Percentiles rank a stretch among this genome's conserved stretches.
Conservation (phyloP, 148 eudicot genomes). For the Vaccinium vitisidaea region DNA sequence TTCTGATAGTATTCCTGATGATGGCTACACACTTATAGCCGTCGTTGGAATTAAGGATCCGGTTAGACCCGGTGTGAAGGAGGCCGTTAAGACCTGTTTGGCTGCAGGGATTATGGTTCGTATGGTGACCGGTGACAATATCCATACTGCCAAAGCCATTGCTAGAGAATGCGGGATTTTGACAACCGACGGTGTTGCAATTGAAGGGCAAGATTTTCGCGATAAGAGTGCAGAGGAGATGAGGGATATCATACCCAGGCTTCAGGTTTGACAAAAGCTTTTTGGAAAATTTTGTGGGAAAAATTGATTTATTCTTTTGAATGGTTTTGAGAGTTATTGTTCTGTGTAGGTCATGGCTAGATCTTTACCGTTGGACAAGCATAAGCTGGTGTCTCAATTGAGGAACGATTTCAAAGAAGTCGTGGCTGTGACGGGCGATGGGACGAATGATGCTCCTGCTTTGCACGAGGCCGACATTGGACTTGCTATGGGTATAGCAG, state of each 20-base stretch:
- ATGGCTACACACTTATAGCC: constrained; percentile 50
- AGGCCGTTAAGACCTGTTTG: constrained; percentile 76
- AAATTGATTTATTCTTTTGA: no score
- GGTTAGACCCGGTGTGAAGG: constrained; percentile 76
- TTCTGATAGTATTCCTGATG: constrained; percentile 50
- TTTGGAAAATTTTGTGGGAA: not conserved
- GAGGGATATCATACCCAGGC: constrained; percentile 60
- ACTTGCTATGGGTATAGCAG: constrained; percentile 69
- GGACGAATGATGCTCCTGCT: constrained; percentile 72
- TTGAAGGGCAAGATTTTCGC: constrained; percentile 70
- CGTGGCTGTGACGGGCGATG: constrained; percentile 71
- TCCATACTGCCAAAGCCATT: constrained; percentile 85
- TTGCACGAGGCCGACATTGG: constrained; percentile 70
- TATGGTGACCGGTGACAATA: constrained; percentile 91
- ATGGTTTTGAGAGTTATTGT: not conserved
- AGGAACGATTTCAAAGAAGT: constrained; percentile 49
- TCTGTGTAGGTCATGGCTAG: constrained; percentile 58
- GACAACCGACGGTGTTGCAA: constrained; percentile 63
- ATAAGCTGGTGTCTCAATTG: constrained; percentile 45
- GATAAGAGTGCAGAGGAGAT: constrained; percentile 50
- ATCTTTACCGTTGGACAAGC: constrained; percentile 62
- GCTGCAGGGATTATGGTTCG: constrained; percentile 70
- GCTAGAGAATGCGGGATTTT: constrained; percentile 89
- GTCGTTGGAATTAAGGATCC: constrained; percentile 91
- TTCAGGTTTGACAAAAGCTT: constrained; percentile 49